Conservation (phyloP, 352 stramenopile species). For the Halophytophthora batemanensis region DNA sequence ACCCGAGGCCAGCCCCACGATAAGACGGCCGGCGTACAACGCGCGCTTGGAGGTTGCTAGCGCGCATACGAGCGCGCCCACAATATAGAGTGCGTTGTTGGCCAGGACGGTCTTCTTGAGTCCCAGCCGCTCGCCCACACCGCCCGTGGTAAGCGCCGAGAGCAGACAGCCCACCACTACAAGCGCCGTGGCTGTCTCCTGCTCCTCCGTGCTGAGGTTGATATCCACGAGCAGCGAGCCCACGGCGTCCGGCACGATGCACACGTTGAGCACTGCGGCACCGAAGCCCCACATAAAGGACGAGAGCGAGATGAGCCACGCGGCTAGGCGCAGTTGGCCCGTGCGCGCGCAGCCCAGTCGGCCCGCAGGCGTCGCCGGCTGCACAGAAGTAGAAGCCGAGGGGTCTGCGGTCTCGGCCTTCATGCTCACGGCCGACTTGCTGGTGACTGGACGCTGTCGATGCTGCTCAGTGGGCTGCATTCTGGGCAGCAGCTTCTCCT, state of each 20-base stretch:
- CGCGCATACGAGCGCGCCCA: conserved; percentile 49
- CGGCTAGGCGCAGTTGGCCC: conserved; percentile 44
- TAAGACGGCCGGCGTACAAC: conserved; percentile 61
- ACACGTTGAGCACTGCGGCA: conserved; percentile 71
- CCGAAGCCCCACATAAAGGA: conserved; percentile 82
- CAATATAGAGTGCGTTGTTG: conserved; percentile 76
- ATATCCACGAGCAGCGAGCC: conserved; percentile 74
- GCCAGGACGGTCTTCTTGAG: conserved; percentile 65
- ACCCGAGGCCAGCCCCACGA: conserved; percentile 65
- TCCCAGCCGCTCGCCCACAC: conserved; percentile 48
- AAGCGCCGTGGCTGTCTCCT: conserved; percentile 72
- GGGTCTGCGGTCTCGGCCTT: too few relatives aligned
- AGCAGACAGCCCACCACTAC: conserved; percentile 70
- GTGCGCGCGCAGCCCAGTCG: conserved; percentile 14
- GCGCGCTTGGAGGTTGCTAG: conserved; percentile 52
- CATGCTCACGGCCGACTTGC: background rate
- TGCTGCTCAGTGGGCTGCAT: conserved; percentile 11
- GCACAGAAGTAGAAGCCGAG: background rate
- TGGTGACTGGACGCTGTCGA: conserved; percentile 16
- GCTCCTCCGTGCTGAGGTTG: conserved; percentile 64
- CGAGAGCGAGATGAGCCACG: conserved; percentile 63
- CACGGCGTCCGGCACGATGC: conserved; percentile 65
- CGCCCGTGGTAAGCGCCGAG: conserved; percentile 53
- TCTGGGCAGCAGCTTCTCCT: conserved; percentile 35
- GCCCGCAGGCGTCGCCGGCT: background rate